Evolutionary conservation across 1,284 basidiomycete genomes (phyloP).

Genomic region (Clitocybe nebularis): DNA sequence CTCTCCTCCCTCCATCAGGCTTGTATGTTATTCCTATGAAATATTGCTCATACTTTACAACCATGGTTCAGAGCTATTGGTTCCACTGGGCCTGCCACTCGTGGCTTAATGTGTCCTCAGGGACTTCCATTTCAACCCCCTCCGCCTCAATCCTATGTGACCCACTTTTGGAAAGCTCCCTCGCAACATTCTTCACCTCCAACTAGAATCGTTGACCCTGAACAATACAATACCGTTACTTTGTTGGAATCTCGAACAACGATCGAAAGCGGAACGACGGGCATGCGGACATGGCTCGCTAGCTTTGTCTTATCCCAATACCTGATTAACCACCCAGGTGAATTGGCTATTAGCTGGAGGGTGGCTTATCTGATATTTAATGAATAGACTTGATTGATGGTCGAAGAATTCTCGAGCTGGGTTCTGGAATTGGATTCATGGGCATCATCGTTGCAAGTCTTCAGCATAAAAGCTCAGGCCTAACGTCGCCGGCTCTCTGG

Average conservation of each 20-base stretch:
- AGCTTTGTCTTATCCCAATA: conserved; percentile 64
- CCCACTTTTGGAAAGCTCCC: conserved; percentile 52
- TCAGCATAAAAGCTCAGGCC: conserved; percentile 30
- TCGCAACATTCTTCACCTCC: not conserved
- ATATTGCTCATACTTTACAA: conserved; percentile 6
- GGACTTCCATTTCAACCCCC: conserved; percentile 29
- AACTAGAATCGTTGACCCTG: conserved; percentile 17
- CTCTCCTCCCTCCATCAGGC: conserved; percentile 35
- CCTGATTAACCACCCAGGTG: conserved; percentile 46
- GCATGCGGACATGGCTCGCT: conserved; percentile 72
- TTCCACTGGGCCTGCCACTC: conserved; percentile 14
- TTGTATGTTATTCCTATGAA: conserved; percentile 25
- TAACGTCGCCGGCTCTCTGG: conserved; percentile 33
- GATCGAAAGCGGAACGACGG: conserved; percentile 73
- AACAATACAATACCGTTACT: conserved; percentile 42
- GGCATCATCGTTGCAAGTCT: conserved; percentile 57
- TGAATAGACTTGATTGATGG: conserved; percentile 43
- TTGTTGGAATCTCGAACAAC: conserved; percentile 67
- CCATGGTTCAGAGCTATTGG: conserved; percentile 18
- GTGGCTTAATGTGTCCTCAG: conserved; percentile 22
- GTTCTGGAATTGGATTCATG: conserved; percentile 70
- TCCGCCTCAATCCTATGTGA: conserved; percentile 55
- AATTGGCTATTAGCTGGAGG: not conserved
- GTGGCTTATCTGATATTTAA: not conserved
- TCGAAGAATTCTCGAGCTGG: conserved; percentile 62